Conservation (phyloP, 1,139 yeast genomes). For the Barnettozyma hawaiiensis region DNA sequence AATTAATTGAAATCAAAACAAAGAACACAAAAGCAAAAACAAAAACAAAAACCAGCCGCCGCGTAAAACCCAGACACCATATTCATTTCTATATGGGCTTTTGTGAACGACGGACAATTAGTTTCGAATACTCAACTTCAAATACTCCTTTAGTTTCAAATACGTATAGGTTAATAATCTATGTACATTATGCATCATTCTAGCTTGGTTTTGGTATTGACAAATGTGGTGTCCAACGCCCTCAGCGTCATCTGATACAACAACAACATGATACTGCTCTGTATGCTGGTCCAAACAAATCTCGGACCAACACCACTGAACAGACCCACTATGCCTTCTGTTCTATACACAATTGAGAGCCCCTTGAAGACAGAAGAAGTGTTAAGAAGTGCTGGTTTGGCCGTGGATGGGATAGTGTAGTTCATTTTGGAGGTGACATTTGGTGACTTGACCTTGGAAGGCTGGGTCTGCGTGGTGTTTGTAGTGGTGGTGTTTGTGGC, state of each 20-base stretch:
- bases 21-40: constrained; percentile 2
- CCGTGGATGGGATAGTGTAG: constrained; percentile 21
- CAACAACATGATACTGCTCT: constrained; percentile 89
- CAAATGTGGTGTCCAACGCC: constrained; percentile 22
- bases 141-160: background rate
- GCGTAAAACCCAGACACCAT: constrained; percentile 2
- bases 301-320: constrained; percentile 96
- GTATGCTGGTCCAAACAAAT: constrained; percentile 93
- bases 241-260: constrained; percentile 57
- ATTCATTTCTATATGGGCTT: background rate
- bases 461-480: no score
- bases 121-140: no score
- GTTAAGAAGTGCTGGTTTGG: constrained; percentile 32
- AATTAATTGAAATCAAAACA: background rate
- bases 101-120: no score
- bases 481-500: constrained; percentile 12
- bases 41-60: constrained; percentile 5
- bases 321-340: constrained; percentile 74
- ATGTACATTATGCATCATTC: constrained; percentile 7
- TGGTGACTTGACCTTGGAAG: constrained; percentile 9
- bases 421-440: constrained; percentile 10
- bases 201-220: background rate
- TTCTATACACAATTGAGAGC: constrained; percentile 55
- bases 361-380: constrained; percentile 59
- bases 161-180: background rate